phyloP scores from a whole-genome alignment of 352 stramenopile genomes.

The Phytophthora kernoviae region DNA sequence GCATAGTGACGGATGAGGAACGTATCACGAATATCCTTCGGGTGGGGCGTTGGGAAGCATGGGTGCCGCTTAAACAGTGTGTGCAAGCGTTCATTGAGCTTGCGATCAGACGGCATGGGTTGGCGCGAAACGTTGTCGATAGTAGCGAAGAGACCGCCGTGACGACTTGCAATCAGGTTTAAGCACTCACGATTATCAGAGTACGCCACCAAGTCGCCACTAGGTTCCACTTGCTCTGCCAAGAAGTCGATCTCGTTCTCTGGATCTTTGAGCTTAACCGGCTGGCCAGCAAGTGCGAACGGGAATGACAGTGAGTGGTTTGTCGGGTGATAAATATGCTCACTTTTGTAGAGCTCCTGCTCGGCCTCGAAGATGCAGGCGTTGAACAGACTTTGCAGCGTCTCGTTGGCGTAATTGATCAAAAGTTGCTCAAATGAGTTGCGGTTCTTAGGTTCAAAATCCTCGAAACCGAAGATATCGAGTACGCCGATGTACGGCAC shows the following conservation, averaged over 20 bases:
- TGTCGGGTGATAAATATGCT: conserved; percentile 83
- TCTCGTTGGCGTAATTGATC: conserved; percentile 95
- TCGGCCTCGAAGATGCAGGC: conserved; percentile 87
- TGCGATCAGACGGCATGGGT: conserved; percentile 87
- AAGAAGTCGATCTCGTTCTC: conserved; percentile 42
- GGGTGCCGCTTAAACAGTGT: conserved; percentile 82
- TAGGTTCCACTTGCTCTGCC: conserved; percentile 41
- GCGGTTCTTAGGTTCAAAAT: conserved; percentile 87
- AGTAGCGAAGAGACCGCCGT: conserved; percentile 82
- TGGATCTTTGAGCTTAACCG: conserved; percentile 35
- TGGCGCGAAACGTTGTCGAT: conserved; percentile 87
- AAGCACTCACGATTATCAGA: conserved; percentile 88
- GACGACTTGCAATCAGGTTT: conserved; percentile 81
- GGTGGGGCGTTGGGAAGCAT: conserved; percentile 86
- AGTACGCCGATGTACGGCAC: conserved; percentile 91
- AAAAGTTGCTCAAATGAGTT: conserved; percentile 93
- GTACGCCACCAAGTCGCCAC: conserved; percentile 67
- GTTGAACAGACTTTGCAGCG: conserved; percentile 91
- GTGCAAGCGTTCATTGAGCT: conserved; percentile 84
- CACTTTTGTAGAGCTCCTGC: conserved; percentile 81
- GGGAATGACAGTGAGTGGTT: conserved; percentile 85
- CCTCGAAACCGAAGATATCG: conserved; percentile 94
- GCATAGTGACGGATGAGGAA: conserved; percentile 89
- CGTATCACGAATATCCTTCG: conserved; percentile 82
- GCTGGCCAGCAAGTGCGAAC: conserved; percentile 56